Base-by-base conservation (phyloP, 345 rosid genomes). In the Camelina sativa region DNA sequence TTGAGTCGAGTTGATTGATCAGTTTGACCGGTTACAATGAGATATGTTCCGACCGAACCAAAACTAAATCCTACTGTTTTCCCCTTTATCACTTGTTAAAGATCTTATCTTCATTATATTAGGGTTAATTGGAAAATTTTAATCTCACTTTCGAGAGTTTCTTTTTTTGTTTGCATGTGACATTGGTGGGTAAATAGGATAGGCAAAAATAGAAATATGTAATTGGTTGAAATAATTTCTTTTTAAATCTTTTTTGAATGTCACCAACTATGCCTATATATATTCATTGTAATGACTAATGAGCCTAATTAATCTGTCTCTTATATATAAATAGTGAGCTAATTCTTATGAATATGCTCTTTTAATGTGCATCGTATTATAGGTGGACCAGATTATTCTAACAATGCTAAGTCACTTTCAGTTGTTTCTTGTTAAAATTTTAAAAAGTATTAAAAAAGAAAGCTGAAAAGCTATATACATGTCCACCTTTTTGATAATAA, bases 151-250 rank as follows among this genome's bases (percentile, higher is more conserved):
- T 62, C 12, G 35, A 41, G 62, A 53, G 13, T 20, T 20, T 13
- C 43, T 25, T 19, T 17, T 12, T 13, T 7, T 20, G 9, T 13
- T 20, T 8, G 53, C 60, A 53, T 19, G 69, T 52, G 76, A 52
- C 62, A 72, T 46, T 55, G 71, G 71, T 15, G 44, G 65, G 59
- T 74, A 74, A 65, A 74, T 46, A 44, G 65, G 65, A 57, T 56
- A 65, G 58, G 50, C 50, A 56, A 19, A 22, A n/a, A 55, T 34
- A 56, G 5, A 54, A 56, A 15, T 55, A 44, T 73, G 71, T 7
- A 63, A 23, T 54, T 64, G 38, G 47, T 73, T 62, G 64, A 22
- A 73, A 73, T 54, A 63, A 72, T 44, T 43, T 63, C 0, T 32
- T 34, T 6, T 6, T 34, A 4, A 28, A 23, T 10, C 40, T 44